phyloP scores from a whole-genome alignment of 176 grass and related monocot genomes.

The Aegilops umbellulata region DNA sequence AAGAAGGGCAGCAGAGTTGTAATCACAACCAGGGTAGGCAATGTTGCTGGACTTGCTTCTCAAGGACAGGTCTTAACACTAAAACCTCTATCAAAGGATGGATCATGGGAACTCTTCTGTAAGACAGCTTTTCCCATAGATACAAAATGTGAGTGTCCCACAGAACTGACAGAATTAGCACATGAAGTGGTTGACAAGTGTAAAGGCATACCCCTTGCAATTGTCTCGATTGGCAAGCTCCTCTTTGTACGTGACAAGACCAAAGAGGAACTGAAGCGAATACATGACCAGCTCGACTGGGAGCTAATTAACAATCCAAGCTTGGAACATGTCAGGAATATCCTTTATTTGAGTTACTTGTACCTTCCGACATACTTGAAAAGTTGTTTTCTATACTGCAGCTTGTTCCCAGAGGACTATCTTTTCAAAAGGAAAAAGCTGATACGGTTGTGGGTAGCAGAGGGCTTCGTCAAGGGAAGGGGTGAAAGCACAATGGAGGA shows the following conservation, averaged over 20 bases:
- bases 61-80: background rate
- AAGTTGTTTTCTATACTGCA: conserved; percentile 19
- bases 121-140: background rate
- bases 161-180: background rate
- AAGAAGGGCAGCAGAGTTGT: background rate
- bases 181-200: background rate
- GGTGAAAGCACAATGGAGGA: background rate
- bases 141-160: background rate
- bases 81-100: background rate
- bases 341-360: background rate
- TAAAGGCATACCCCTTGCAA: background rate
- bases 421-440: background rate
- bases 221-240: background rate
- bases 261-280: background rate
- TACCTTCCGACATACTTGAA: conserved; percentile 21
- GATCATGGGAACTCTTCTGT: conserved; percentile 21
- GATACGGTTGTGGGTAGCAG: conserved; percentile 14
- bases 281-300: background rate
- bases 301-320: background rate
- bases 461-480: background rate
- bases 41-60: background rate
- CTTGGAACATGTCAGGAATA: background rate
- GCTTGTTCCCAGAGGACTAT: conserved; percentile 16
- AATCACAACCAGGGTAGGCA: background rate
- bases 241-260: conserved; percentile 2